A percentile compares a stretch with the other conserved stretches of the same genome.
phyloP scores from a whole-genome alignment of 768 basidiomycete species.

The Gymnopilus junonius region DNA sequence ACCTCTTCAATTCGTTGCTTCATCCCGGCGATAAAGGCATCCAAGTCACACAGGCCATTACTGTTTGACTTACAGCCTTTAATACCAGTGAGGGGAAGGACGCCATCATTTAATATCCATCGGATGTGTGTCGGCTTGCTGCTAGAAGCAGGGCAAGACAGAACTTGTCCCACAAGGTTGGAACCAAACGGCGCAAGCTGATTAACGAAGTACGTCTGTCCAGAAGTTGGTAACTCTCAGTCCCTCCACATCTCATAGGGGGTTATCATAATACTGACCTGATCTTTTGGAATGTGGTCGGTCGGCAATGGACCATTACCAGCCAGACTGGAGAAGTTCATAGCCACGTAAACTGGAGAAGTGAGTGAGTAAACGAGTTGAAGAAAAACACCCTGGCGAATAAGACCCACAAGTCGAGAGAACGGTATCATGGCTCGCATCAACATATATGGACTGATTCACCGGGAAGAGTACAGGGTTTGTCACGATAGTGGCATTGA shows the following conservation, averaged over 20 bases:
- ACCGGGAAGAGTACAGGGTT: conserved; percentile 59
- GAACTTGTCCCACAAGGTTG: conserved; percentile 51
- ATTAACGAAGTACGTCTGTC: conserved; percentile 34
- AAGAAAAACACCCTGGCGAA: not conserved
- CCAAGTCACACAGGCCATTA: conserved; percentile 66
- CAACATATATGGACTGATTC: conserved; percentile 65
- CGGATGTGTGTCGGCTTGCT: conserved; percentile 52
- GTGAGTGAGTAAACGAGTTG: not conserved
- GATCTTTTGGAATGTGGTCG: conserved; percentile 57
- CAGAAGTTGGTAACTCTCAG: conserved; percentile 40
- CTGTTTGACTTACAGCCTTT: conserved; percentile 58
- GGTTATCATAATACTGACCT: conserved; percentile 51
- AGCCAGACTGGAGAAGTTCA: conserved; percentile 72
- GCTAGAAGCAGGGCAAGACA: conserved; percentile 36
- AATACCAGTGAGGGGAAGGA: conserved; percentile 69
- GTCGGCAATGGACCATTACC: conserved; percentile 64
- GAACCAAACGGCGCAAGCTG: conserved; percentile 39
- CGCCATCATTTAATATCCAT: conserved; percentile 75
- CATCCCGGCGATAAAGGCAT: conserved; percentile 62
- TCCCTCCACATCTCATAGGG: conserved; percentile 58
- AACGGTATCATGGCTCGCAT: conserved; percentile 77
- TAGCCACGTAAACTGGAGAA: conserved; percentile 62
- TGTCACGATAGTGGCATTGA: conserved; percentile 69
- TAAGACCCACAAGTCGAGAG: conserved; percentile 57
- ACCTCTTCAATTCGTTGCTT: conserved; percentile 57